phyloP scores from a whole-genome alignment of 179 eudicot genomes.

The Vitellaria paradoxa region DNA sequence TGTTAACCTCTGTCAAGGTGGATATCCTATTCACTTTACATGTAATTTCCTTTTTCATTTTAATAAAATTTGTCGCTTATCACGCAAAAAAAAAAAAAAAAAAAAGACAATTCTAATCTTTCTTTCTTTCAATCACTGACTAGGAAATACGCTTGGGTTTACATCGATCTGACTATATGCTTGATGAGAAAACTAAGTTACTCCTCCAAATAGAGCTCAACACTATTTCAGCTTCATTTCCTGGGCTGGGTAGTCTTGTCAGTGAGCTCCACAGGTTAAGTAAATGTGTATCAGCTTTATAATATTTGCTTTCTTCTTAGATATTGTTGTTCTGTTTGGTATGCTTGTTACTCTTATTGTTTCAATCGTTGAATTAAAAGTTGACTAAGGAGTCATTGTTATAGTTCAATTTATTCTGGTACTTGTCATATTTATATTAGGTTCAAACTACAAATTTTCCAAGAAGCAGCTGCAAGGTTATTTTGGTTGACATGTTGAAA shows the following conservation, averaged over 20 bases:
- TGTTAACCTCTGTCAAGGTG: too few species aligned
- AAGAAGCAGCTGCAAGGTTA: neutral
- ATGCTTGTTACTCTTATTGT: neutral
- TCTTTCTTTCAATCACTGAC: slow-evolving; percentile 15
- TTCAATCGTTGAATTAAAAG: neutral
- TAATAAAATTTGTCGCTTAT: too few species aligned
- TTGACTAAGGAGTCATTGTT: neutral
- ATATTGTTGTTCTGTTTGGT: neutral
- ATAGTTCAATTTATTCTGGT: neutral
- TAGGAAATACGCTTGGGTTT: slow-evolving; percentile 96
- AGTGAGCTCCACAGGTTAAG: slow-evolving; percentile 89
- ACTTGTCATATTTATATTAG: neutral
- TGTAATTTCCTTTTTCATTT: too few species aligned
- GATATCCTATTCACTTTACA: too few species aligned
- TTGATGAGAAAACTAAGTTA: slow-evolving; percentile 81
- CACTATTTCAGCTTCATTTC: slow-evolving; percentile 82
- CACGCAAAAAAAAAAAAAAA: too few species aligned
- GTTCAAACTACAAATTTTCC: neutral
- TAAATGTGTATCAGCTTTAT: slow-evolving; percentile 1
- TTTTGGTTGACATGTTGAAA: neutral
- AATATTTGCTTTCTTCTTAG: neutral
- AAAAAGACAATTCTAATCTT: slow-evolving; percentile 3
- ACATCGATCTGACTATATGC: slow-evolving; percentile 98
- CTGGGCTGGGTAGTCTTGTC: slow-evolving; percentile 76
- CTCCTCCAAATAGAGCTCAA: slow-evolving; percentile 97